phyloP scores from a whole-genome alignment of 2,329 filamentous ascomycete genomes.

The Trichoderma citrinoviride region DNA sequence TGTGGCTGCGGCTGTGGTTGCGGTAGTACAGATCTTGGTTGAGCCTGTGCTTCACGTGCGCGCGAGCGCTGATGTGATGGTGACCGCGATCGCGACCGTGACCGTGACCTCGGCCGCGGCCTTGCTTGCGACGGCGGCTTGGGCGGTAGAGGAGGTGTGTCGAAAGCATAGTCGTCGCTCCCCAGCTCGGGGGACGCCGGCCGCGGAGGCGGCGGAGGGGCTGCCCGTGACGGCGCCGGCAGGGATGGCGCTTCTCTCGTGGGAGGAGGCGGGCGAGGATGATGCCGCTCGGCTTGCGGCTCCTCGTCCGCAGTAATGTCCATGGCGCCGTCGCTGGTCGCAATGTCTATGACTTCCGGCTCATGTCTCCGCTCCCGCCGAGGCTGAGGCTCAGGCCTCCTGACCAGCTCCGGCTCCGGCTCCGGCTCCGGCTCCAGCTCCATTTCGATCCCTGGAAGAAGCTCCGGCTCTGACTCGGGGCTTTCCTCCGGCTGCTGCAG shows the following conservation, averaged over 20 bases:
- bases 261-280: not conserved
- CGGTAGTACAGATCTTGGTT: not conserved
- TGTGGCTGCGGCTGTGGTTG: not conserved
- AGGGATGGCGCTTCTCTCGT: not conserved
- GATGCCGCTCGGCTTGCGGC: not conserved
- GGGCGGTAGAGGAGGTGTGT: not conserved
- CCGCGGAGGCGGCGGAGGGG: not conserved
- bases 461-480: not conserved
- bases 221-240: not conserved
- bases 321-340: not conserved
- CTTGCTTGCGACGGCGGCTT: not conserved
- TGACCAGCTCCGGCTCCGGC: not conserved
- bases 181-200: slow-evolving; percentile 7
- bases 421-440: not conserved
- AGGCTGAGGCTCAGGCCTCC: not conserved
- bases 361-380: not conserved
- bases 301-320: not conserved
- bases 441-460: not conserved
- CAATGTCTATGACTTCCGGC: not conserved
- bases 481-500: not conserved
- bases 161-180: slow-evolving; percentile 16
- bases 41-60: not conserved
- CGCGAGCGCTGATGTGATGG: not conserved
- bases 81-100: not conserved
- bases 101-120: not conserved